Conservation (phyloP, 148 eudicot genomes). For the Dianthus caryophyllus region DNA sequence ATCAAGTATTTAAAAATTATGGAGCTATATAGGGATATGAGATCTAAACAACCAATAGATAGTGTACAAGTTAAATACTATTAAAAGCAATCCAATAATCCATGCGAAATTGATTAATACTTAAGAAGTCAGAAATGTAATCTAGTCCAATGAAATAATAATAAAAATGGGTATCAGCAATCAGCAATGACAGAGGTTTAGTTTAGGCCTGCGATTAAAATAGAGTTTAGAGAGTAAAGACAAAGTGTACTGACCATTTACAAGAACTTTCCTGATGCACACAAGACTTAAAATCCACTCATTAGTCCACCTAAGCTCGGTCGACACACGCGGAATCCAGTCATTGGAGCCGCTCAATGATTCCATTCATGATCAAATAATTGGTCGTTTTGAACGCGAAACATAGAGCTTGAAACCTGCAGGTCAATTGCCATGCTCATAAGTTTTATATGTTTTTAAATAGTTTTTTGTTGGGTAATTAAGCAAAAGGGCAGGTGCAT, state of each 20-base stretch:
- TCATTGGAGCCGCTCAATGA: slow-evolving; percentile 2
- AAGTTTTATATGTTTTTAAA: background rate
- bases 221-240: slow-evolving; percentile 19
- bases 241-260: slow-evolving; percentile 28
- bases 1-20: background rate
- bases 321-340: background rate
- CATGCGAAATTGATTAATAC: slow-evolving; percentile 20
- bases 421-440: slow-evolving; percentile 15
- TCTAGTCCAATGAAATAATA: slow-evolving; percentile 27
- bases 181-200: slow-evolving; percentile 14
- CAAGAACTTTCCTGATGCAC: slow-evolving; percentile 18
- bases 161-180: slow-evolving; percentile 1
- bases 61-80: slow-evolving; percentile 18
- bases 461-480: background rate
- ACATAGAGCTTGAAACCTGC: slow-evolving; percentile 16
- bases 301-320: slow-evolving; percentile 19
- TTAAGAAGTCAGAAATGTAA: slow-evolving; percentile 23
- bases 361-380: slow-evolving; percentile 12
- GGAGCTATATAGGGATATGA: slow-evolving; percentile 23
- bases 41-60: slow-evolving; percentile 25
- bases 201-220: slow-evolving; percentile 15
- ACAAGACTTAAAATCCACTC: slow-evolving; percentile 22
- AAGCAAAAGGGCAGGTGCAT: slow-evolving; percentile 15
- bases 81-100: slow-evolving; percentile 17
- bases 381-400: slow-evolving; percentile 6